These are phyloP conservation scores for Globisporangium lucens DNA, from an alignment of 352 stramenopile species.

Conservation along the genomic window DNA sequence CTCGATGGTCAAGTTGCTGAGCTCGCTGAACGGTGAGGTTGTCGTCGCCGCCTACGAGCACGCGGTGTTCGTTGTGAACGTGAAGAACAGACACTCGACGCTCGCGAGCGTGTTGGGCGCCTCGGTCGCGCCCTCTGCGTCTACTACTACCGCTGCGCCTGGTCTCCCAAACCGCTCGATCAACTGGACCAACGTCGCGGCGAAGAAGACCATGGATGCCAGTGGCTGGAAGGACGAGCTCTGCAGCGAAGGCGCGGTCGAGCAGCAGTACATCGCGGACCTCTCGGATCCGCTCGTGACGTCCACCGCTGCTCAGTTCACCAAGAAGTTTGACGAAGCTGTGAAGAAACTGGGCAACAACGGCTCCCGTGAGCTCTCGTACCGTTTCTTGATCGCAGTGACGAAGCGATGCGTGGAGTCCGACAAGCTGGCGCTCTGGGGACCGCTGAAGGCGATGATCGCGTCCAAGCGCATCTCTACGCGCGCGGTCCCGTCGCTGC, in stretches of 20 bases:
- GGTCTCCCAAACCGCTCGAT: constrained; percentile 42
- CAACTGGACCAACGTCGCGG: constrained; percentile 40
- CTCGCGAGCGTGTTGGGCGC: constrained; percentile 67
- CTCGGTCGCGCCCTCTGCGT: constrained; percentile 9
- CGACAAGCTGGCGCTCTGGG: constrained; percentile 51
- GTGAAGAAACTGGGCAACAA: constrained; percentile 27
- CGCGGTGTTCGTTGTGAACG: constrained; percentile 57
- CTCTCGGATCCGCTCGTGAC: constrained; percentile 41
- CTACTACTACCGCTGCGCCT: constrained; percentile 14
- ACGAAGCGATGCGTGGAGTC: constrained; percentile 59
- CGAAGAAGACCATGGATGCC: constrained; percentile 20
- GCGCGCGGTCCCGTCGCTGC: constrained; percentile 52
- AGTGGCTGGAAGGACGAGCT: constrained; percentile 42
- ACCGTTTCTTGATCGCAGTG: constrained; percentile 56
- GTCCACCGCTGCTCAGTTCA: constrained; percentile 37
- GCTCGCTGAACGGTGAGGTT: constrained; percentile 51
- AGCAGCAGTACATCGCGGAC: constrained; percentile 57
- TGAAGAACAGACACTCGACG: constrained; percentile 71
- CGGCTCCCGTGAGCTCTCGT: constrained; percentile 32
- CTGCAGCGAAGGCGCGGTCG: constrained; percentile 40
- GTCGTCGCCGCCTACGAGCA: constrained; percentile 65
- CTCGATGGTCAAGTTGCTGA: constrained; percentile 45
- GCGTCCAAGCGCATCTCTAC: constrained; percentile 57
- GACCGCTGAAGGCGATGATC: constrained; percentile 46
- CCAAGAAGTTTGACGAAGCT: constrained; percentile 44